A percentile compares a stretch with the other conserved stretches of the same genome.
These are phyloP conservation scores for Solanum acaule DNA, from an alignment of 257 asterid genomes.

Conservation along the genomic window DNA sequence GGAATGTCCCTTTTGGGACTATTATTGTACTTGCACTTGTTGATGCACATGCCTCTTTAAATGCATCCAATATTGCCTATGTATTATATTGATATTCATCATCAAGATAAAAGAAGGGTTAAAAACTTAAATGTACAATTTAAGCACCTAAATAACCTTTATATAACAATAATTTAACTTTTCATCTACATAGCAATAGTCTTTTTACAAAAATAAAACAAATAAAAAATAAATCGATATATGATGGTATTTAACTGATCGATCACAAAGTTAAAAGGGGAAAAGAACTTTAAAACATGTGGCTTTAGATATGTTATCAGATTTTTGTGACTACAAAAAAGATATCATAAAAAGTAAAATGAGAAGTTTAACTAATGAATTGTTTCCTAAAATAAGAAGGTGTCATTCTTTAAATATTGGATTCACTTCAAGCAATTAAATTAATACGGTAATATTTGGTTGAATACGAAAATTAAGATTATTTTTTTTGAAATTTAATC, in stretches of 20 bases:
- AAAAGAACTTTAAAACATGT: neutral
- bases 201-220: too few species aligned
- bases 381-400: neutral
- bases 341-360: neutral
- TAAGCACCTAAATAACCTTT: too few species aligned
- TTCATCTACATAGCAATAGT: too few species aligned
- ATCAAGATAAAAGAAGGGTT: neutral
- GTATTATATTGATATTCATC: neutral
- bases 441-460: neutral
- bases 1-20: constrained; percentile 18
- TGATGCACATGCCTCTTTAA: constrained; percentile 25
- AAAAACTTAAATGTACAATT: too few species aligned
- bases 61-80: constrained; percentile 20
- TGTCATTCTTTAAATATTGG: neutral
- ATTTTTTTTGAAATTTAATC: neutral
- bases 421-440: neutral
- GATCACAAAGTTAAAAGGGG: neutral
- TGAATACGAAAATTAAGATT: neutral
- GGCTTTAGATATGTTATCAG: neutral
- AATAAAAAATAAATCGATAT: neutral
- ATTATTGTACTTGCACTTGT: constrained; percentile 3
- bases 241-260: neutral
- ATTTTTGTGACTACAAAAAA: neutral
- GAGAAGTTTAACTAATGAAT: neutral
- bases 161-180: too few species aligned